phyloP scores from a whole-genome alignment of 2,329 filamentous ascomycete genomes.

The Penicillium sp. region DNA sequence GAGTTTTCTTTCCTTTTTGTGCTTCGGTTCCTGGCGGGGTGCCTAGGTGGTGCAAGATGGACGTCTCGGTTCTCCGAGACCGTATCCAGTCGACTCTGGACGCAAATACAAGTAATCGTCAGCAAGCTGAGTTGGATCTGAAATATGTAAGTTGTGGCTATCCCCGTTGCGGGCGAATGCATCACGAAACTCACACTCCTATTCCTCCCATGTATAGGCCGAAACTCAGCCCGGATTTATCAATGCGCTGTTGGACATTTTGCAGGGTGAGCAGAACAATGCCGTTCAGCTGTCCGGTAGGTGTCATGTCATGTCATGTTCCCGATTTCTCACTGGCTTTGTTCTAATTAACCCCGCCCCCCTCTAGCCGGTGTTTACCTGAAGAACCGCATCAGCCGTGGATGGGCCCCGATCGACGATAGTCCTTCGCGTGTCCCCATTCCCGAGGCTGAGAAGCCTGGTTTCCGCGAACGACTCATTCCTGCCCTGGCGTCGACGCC shows the following conservation, averaged over 20 bases:
- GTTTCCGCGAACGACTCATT: slow-evolving; percentile 81
- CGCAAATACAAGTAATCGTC: slow-evolving; percentile 57
- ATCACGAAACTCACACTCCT: slow-evolving; percentile 14
- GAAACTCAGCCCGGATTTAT: slow-evolving; percentile 87
- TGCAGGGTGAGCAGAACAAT: slow-evolving; percentile 80
- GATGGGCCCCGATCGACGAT: slow-evolving; percentile 77
- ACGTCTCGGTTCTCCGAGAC: slow-evolving; percentile 57
- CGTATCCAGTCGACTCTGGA: slow-evolving; percentile 62
- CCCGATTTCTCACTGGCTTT: neutral
- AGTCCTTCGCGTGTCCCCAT: slow-evolving; percentile 68
- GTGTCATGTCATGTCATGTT: slow-evolving; percentile 31
- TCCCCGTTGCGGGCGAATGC: slow-evolving; percentile 10
- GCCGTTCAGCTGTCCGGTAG: slow-evolving; percentile 84
- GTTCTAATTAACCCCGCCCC: slow-evolving; percentile 18
- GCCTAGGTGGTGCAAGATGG: slow-evolving; percentile 47
- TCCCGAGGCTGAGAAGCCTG: slow-evolving; percentile 80
- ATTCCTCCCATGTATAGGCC: slow-evolving; percentile 54
- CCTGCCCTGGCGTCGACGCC: slow-evolving; percentile 79
- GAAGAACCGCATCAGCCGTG: slow-evolving; percentile 93
- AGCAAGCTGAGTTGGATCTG: slow-evolving; percentile 60
- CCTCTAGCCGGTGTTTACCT: slow-evolving; percentile 84
- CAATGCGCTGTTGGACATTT: slow-evolving; percentile 82
- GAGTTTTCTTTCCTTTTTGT: slow-evolving; percentile 24
- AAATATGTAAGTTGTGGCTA: slow-evolving; percentile 53
- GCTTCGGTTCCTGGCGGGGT: slow-evolving; percentile 28